Evolutionary conservation across 495 filamentous ascomycete species (phyloP).

Genomic region (Talaromyces nanjingensis): DNA sequence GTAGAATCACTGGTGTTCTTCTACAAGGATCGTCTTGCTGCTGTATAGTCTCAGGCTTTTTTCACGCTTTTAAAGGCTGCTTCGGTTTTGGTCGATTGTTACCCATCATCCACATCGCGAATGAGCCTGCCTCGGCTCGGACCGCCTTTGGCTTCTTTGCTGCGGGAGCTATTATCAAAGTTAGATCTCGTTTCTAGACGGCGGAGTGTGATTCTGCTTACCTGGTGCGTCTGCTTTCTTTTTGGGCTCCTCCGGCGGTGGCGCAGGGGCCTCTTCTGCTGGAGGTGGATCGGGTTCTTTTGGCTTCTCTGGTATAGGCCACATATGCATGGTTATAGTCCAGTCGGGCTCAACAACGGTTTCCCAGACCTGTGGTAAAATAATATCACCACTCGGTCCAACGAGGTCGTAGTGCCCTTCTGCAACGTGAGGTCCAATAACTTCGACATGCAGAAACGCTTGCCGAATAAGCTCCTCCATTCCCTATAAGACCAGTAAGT

Average conservation of each 20-base stretch:
- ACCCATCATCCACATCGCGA: constrained; percentile 38
- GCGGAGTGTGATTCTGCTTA: constrained; percentile 10
- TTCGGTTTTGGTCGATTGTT: constrained; percentile 20
- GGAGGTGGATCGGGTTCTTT: constrained; percentile 34
- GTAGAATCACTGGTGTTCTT: constrained; percentile 16
- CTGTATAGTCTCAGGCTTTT: constrained; percentile 27
- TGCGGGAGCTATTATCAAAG: constrained; percentile 13
- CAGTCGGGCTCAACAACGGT: constrained; percentile 80
- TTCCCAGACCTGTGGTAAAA: constrained; percentile 83
- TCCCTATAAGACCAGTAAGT: constrained; percentile 42
- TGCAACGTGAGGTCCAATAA: constrained; percentile 74
- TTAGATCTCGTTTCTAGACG: not conserved
- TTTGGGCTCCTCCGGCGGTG: constrained; percentile 22
- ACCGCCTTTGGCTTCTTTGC: constrained; percentile 24
- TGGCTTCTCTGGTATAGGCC: constrained; percentile 70
- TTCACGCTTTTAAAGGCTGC: constrained; percentile 31
- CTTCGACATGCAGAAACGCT: constrained; percentile 79
- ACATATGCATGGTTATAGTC: constrained; percentile 94
- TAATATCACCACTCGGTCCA: constrained; percentile 79
- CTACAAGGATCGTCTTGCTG: constrained; percentile 15
- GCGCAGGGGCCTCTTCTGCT: constrained; percentile 16
- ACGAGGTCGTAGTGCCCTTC: constrained; percentile 81
- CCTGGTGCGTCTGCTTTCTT: constrained; percentile 28
- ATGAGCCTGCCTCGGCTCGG: constrained; percentile 23
- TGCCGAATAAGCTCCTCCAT: constrained; percentile 85